Base-by-base conservation (phyloP, 73 alveolate species). In the Paramecium sonneborni region DNA sequence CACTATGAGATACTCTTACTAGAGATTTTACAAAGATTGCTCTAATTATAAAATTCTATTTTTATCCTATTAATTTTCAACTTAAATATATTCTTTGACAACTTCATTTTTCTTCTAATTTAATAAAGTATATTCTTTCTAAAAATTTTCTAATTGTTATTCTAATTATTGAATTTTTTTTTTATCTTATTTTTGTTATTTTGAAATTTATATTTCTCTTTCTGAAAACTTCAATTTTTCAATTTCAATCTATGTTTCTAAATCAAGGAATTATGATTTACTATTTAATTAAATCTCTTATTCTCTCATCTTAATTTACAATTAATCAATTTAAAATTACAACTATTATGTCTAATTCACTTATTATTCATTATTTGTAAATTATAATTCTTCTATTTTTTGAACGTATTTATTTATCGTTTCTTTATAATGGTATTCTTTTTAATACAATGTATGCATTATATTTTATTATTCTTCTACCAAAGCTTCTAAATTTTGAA, bases 1-100 rank as follows among this genome's bases (percentile, higher is more conserved):
- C 6, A 62, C 21, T 1, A 62, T 26, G 8, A 26, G 8, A 26
- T 62, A 79, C 14, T 79, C 90, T 43, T 79, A 21, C 20, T 79
- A 6, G 15, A 79, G 55, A 24, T 38, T 30, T 24, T 46, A 23
- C 20, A 79, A 46, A 2, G 44, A 79, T 43, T 38, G 2, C 55
- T 79, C 90, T 44, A 79, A 79, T 79, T 79, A 44, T 23, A 20
- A 4, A 12, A 79, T 79, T 79, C 74, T 79, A 0, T 44, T 28
- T 43, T 46, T 79, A 43, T 79, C 90, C 9, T 38, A 38, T 43
- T 79, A 30, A 41, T 32, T 30, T 14, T 44, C 41, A 20, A 79
- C 76, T 14, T 79, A 57, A 43, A 79, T 56, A 44, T 24, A 39
- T 23, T 79, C 90, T 23, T 46, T 79, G 26, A 79, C 41, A 10